These are phyloP conservation scores for Cucumis sativus DNA, from an alignment of 306 rosid genomes.

Conservation along the genomic window DNA sequence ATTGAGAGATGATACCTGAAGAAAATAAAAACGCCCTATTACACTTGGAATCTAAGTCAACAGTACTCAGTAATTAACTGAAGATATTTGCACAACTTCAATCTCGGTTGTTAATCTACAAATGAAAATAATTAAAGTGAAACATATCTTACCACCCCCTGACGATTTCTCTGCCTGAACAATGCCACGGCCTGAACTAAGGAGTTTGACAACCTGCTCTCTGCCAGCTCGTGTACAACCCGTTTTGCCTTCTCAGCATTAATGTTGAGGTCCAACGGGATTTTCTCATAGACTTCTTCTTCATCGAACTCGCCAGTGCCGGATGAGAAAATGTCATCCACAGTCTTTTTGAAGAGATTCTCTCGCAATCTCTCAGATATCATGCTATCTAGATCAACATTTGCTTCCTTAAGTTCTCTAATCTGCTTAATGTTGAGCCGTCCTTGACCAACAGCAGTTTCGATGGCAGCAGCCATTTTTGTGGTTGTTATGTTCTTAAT, in stretches of 20 bases:
- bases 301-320: constrained; percentile 97
- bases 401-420: constrained; percentile 87
- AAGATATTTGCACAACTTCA: background rate
- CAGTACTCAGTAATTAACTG: background rate
- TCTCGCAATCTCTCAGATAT: constrained; percentile 75
- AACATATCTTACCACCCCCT: constrained; percentile 58
- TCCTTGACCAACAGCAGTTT: constrained; percentile 88
- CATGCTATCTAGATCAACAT: constrained; percentile 79
- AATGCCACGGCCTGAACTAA: constrained; percentile 83
- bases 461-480: constrained; percentile 87
- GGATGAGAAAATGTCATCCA: constrained; percentile 87
- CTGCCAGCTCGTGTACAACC: constrained; percentile 62
- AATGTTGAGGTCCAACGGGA: constrained; percentile 76
- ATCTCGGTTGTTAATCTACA: background rate
- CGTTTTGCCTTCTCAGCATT: constrained; percentile 61
- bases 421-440: constrained; percentile 78
- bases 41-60: background rate
- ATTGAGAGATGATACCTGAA: constrained; percentile 48
- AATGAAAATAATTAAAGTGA: background rate
- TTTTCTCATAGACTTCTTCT: constrained; percentile 82
- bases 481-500: constrained; percentile 89
- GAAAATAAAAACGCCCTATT: background rate
- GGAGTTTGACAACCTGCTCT: constrained; percentile 65
- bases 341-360: constrained; percentile 74
- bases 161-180: constrained; percentile 64